These are phyloP conservation scores for Bryoerythrophyllum caledonicum DNA, from an alignment of 225 moss, liverwort and hornwort species.

Conservation along the genomic window DNA sequence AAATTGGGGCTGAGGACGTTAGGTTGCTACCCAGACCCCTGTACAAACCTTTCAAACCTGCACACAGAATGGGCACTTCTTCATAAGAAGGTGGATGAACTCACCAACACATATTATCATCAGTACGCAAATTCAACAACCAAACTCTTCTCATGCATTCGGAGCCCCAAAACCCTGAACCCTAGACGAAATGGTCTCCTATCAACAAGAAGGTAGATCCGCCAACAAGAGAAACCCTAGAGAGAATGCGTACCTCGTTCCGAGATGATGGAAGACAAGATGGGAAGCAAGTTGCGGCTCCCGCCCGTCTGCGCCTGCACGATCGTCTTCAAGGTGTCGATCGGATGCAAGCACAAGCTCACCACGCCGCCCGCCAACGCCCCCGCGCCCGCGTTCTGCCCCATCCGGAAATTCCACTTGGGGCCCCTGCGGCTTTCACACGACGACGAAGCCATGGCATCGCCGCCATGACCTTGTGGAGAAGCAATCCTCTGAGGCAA, in stretches of 20 bases:
- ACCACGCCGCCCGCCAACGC: constrained; percentile 59
- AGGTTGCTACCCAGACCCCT: constrained; percentile 62
- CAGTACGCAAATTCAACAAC: too few relatives aligned
- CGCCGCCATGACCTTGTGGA: constrained; percentile 10
- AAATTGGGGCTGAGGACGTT: constrained; percentile 61
- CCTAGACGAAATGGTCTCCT: background rate
- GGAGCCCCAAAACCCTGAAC: background rate
- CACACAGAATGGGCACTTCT: constrained; percentile 12
- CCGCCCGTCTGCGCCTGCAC: constrained; percentile 62
- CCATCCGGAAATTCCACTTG: constrained; percentile 62
- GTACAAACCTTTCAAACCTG: constrained; percentile 68
- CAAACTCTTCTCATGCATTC: too few relatives aligned
- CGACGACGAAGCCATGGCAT: background rate
- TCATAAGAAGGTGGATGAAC: background rate
- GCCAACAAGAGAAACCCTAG: background rate
- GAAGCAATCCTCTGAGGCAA: too few relatives aligned
- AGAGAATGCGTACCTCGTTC: constrained; percentile 37
- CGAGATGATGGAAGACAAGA: constrained; percentile 56
- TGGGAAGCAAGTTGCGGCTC: constrained; percentile 54
- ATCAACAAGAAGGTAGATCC: too few relatives aligned
- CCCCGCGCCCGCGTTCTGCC: constrained; percentile 62
- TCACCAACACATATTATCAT: too few relatives aligned
- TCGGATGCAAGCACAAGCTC: constrained; percentile 62
- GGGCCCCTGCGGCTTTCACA: constrained; percentile 7
- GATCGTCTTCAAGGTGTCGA: constrained; percentile 63